These are phyloP conservation scores for Naganishia friedmannii DNA, from an alignment of 768 basidiomycete species.

Conservation along the genomic window DNA sequence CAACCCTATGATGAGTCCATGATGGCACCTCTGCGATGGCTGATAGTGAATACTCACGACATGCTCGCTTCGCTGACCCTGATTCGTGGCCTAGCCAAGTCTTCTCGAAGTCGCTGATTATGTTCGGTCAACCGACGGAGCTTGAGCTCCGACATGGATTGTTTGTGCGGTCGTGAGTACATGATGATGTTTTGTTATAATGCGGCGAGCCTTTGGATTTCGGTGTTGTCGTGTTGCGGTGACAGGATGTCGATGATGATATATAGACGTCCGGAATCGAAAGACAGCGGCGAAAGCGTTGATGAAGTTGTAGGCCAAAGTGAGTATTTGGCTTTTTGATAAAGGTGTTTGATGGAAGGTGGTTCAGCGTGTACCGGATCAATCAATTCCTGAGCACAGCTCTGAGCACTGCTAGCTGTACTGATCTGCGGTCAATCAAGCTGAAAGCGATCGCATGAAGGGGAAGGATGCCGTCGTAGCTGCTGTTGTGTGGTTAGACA, in stretches of 20 bases:
- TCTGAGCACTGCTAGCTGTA: too few relatives aligned
- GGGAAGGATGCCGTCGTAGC: constrained; percentile 1
- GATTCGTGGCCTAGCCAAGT: constrained; percentile 81
- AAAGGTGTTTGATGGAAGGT: neutral
- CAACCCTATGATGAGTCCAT: neutral
- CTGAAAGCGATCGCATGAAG: neutral
- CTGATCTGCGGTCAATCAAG: neutral
- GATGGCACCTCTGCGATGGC: neutral
- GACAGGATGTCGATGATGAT: neutral
- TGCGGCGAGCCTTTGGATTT: too few relatives aligned
- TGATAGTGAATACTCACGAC: constrained; percentile 62
- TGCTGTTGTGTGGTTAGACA: neutral
- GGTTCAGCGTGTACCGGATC: neutral
- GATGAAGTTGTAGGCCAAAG: neutral
- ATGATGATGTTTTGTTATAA: constrained; percentile 11
- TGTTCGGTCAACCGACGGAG: constrained; percentile 88
- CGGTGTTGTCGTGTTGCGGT: neutral
- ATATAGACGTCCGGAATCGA: neutral
- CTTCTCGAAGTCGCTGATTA: constrained; percentile 84
- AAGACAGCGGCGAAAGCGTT: neutral
- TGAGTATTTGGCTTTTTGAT: neutral
- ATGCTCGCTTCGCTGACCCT: constrained; percentile 86
- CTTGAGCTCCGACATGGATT: constrained; percentile 98
- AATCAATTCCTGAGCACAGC: neutral
- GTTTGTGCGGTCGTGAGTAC: constrained; percentile 57